Base-by-base conservation (phyloP, 2,329 filamentous ascomycete genomes). In the Penicillium sp. region DNA sequence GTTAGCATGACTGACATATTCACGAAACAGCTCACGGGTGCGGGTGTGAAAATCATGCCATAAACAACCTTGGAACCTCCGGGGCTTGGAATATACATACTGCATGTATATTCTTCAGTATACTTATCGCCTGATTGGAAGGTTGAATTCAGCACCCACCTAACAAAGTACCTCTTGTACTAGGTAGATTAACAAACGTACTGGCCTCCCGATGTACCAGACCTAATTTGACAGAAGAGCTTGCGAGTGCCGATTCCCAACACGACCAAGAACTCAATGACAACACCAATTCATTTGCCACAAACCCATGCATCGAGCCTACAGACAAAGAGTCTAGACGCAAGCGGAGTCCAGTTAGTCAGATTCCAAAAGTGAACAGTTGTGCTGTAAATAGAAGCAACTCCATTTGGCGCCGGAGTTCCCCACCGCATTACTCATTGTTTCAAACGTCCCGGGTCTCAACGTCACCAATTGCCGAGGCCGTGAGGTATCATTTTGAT, bases 191-290 rank as follows among this genome's bases (percentile, higher is more conserved):
- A 27, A 27, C 24, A 27, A 27, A 27, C 8, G 24, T 27, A 27
- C 24, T 27, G 24, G 8, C 5, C 24, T 27, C 24, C 24, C 24
- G 8, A 6, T 27, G 24, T 18, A 18, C 18, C 18, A 27, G 5
- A 6, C 8, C 24, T 16, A 22, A 49, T 29, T 43, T 13, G 21
- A 53, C 47, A 29, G 43, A 43, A 29, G 31, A 43, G 31, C 42
- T 49, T 49, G 29, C 24, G 44, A 53, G 48, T 42, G 43, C 43
- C 43, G n/a, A 53, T 53, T 53, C 14, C 45, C 36, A 53, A 53
- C 22, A 34, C 22, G 9, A 38, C 38, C 44, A 40, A 32, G 22
- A 18, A 29, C 11, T n/a, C 34, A 36, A 36, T 36, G 40, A 21
- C 44, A 27, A 21, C 42, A 40, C 31, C 13, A 36, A 36, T 13